These are phyloP conservation scores for Auricularia sp. DNA, from an alignment of 768 basidiomycete species.

Conservation along the genomic window DNA sequence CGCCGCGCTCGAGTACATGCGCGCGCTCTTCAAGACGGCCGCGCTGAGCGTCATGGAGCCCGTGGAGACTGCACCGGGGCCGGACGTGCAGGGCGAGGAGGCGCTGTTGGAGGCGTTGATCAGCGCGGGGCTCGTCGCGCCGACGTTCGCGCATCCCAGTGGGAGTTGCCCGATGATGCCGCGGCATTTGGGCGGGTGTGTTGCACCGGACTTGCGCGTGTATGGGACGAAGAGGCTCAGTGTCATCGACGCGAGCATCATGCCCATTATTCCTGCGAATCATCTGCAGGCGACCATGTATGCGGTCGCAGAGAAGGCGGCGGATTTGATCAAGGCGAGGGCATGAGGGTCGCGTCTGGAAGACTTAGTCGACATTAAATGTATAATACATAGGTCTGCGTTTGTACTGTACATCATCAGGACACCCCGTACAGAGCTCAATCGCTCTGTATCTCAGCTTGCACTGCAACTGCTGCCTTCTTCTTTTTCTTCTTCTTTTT, in stretches of 20 bases:
- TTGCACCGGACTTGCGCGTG: constrained; percentile 1
- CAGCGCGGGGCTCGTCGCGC: constrained; percentile 6
- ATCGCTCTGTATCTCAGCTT: not conserved
- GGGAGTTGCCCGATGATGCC: not conserved
- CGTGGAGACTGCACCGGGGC: not conserved
- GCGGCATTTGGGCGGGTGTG: not conserved
- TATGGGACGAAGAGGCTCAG: constrained; percentile 1
- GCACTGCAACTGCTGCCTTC: constrained; percentile 10
- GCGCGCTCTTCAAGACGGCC: not conserved
- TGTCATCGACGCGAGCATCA: not conserved
- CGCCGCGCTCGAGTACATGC: not conserved
- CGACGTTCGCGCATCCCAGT: not conserved
- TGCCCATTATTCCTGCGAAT: constrained; percentile 14
- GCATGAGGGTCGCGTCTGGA: too few relatives aligned
- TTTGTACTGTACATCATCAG: too few relatives aligned
- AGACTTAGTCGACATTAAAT: too few relatives aligned
- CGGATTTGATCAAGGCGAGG: constrained; percentile 15
- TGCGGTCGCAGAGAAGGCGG: constrained; percentile 17
- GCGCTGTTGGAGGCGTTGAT: constrained; percentile 13
- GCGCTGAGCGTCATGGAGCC: not conserved
- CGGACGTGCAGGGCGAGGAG: constrained; percentile 9
- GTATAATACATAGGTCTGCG: too few relatives aligned
- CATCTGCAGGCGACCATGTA: constrained; percentile 15
- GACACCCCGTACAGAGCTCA: too few relatives aligned
- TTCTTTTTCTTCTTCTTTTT: constrained; percentile 18